Conservation (phyloP, 192 early-diverging fungal species). For the Pilobolus umbonatus region DNA sequence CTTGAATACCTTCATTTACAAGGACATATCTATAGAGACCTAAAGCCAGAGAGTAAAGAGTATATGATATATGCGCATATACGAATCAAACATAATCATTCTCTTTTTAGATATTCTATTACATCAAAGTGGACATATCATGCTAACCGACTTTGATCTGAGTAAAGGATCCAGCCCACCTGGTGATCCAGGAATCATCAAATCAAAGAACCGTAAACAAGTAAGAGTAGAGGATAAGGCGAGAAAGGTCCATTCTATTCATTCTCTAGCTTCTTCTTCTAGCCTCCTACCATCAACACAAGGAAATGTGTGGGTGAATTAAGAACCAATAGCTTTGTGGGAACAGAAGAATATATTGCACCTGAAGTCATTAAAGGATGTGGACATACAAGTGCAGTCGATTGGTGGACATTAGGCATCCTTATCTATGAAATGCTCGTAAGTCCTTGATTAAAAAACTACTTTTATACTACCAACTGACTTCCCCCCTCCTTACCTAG, state of each 20-base stretch:
- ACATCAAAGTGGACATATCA: conserved; percentile 95
- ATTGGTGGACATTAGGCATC: conserved; percentile 99
- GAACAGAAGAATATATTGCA: conserved; percentile 99
- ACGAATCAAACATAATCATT: not conserved
- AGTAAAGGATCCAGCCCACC: conserved; percentile 88
- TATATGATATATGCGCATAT: conserved; percentile 25
- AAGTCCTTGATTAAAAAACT: conserved; percentile 12
- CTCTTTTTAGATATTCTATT: conserved; percentile 67
- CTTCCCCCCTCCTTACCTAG: conserved; percentile 30
- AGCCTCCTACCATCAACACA: conserved; percentile 77
- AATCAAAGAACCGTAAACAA: conserved; percentile 50
- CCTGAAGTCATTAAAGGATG: conserved; percentile 96
- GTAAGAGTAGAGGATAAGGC: not conserved
- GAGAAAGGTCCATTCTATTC: not conserved
- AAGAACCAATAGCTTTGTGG: conserved; percentile 97
- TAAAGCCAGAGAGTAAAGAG: conserved; percentile 97
- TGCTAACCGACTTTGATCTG: conserved; percentile 98
- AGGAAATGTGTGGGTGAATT: conserved; percentile 80
- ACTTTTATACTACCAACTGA: not conserved
- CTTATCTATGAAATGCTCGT: conserved; percentile 97
- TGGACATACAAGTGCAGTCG: conserved; percentile 91
- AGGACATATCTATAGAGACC: conserved; percentile 96
- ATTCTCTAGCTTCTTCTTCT: not conserved
- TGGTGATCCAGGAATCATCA: conserved; percentile 66
- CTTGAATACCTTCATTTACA: conserved; percentile 95